Evolutionary conservation across 2,329 filamentous ascomycete species (phyloP).

Genomic region (Falciphora oryzae): DNA sequence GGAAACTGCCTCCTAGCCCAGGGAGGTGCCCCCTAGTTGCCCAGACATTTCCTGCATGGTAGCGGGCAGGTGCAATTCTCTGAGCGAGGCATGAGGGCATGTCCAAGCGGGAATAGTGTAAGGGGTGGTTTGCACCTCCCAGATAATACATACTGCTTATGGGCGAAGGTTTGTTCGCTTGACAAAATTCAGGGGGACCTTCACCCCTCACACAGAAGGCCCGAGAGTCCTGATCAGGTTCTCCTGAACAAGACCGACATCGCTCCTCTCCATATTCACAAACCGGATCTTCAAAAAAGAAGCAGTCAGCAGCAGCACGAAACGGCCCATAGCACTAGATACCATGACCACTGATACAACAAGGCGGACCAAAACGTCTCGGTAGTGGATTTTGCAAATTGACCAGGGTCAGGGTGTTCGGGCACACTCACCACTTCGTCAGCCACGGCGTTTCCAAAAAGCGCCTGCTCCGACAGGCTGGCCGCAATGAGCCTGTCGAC

Average conservation of each 20-base stretch:
- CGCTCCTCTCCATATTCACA: conserved; percentile 54
- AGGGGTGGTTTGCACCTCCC: background rate
- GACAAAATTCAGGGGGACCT: too few relatives aligned
- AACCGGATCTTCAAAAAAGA: conserved; percentile 54
- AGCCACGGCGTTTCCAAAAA: conserved; percentile 62
- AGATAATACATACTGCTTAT: background rate
- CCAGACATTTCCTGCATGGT: background rate
- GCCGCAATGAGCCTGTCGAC: conserved; percentile 72
- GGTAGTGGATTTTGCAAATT: too few relatives aligned
- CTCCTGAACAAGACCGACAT: conserved; percentile 52
- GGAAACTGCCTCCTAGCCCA: background rate
- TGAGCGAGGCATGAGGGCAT: background rate
- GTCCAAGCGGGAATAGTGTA: background rate
- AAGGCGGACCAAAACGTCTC: background rate
- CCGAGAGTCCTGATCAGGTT: conserved; percentile 49
- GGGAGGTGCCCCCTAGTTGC: background rate
- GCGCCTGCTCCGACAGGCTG: conserved; percentile 70
- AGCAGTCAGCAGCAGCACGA: conserved; percentile 12
- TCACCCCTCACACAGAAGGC: conserved; percentile 11
- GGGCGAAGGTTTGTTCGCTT: background rate
- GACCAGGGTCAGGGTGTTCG: background rate
- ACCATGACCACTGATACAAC: too few relatives aligned
- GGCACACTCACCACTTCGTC: conserved; percentile 66
- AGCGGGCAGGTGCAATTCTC: background rate
- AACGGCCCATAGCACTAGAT: background rate